Conservation (phyloP, 306 rosid species). For the Trifolium pratense region DNA sequence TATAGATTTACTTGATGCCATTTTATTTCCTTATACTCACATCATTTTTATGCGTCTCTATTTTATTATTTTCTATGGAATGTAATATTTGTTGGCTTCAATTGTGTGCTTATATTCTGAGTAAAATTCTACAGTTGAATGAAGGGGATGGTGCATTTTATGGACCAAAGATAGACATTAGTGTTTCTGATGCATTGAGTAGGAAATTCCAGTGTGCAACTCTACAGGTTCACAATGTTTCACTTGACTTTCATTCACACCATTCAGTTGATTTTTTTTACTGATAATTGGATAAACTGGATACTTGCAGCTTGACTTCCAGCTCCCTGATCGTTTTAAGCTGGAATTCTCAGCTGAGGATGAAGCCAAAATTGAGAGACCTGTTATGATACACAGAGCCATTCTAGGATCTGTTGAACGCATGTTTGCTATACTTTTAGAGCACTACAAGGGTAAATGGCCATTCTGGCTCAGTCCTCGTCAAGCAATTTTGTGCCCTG, state of each 20-base stretch:
- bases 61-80: slow-evolving; percentile 26
- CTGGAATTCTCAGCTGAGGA: slow-evolving; percentile 93
- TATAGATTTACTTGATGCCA: slow-evolving; percentile 1
- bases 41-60: slow-evolving; percentile 5
- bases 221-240: slow-evolving; percentile 68
- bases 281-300: slow-evolving; percentile 41
- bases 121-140: slow-evolving; percentile 59
- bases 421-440: slow-evolving; percentile 91
- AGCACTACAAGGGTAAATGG: slow-evolving; percentile 97
- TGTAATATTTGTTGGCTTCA: slow-evolving; percentile 24
- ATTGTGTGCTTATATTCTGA: slow-evolving; percentile 39
- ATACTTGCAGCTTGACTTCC: slow-evolving; percentile 92
- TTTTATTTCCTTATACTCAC: slow-evolving; percentile 6
- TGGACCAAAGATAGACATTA: slow-evolving; percentile 94
- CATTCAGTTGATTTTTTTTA: slow-evolving; percentile 24
- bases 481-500: slow-evolving; percentile 91
- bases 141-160: slow-evolving; percentile 97
- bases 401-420: slow-evolving; percentile 92
- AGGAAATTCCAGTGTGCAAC: slow-evolving; percentile 96
- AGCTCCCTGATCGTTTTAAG: slow-evolving; percentile 88
- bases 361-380: slow-evolving; percentile 87
- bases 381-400: slow-evolving; percentile 97
- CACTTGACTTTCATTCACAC: slow-evolving; percentile 16
- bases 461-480: slow-evolving; percentile 99
- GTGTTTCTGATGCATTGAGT: slow-evolving; percentile 86